Evolutionary conservation across 495 filamentous ascomycete genomes (phyloP), one percentile per base, ranked within the genome.

Genomic region (Rostrohypoxylon terebratum): DNA sequence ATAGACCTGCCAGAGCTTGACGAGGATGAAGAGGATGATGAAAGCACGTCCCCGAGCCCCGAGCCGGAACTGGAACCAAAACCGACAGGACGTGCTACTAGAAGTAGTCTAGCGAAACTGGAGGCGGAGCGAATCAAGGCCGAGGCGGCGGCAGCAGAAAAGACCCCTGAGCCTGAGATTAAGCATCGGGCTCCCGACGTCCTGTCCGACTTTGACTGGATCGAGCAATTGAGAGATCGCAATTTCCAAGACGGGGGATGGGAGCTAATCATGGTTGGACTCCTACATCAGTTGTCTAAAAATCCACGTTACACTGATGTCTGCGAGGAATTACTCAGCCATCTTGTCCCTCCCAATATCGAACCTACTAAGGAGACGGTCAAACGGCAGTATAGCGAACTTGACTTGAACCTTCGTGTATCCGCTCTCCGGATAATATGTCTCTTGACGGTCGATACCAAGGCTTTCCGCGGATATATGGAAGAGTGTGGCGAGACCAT

Each of bases 221-320:
- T 96, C 68, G 90, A 96, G 70, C 89, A 91, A 51, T 83, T 97
- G 18, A 88, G 88, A 72, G 91, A 91, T 66, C 90, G 96, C 10
- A 91, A 97, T 71, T 98, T 98, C 80, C 86, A 90, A 58, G 88
- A 96, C 42, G 96, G 95, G 57, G 94, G 93, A 33, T 99, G 96
- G 96, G 87, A 97, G 75, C 74, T 92, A 64, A 94, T 98, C 61
- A 86, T 99, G 77, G 89, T 97, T 33, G 96, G 96, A 10, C 81
- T 98, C 13, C 78, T 99, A 20, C 85, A 97, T 68, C 93, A 94
- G 71, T 84, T 99, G 9, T 96, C 95, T 14, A 88, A 90, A 77
- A 89, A 87, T 55, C 87, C 89, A n/a, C 84, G 89, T 10, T 85
- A 88, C 48, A 86, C 92, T 54, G 85, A 86, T n/a, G 77, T 81